These are phyloP conservation scores for Phoma sp. DNA, from an alignment of 2,329 filamentous ascomycete species.

Conservation along the genomic window DNA sequence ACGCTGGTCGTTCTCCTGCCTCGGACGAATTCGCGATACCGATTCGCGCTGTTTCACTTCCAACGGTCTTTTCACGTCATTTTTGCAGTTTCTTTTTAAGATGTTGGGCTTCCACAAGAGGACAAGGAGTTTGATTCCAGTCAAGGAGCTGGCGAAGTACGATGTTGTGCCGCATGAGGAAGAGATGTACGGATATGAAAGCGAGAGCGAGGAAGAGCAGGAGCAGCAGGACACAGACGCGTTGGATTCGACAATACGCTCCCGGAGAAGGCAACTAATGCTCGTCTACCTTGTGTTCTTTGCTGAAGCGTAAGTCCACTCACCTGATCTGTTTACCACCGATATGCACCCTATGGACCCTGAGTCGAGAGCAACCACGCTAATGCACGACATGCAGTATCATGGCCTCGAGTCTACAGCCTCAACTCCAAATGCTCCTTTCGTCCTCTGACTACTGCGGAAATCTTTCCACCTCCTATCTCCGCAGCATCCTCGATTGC, in stretches of 20 bases:
- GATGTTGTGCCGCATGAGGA: conserved; percentile 47
- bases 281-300: conserved; percentile 57
- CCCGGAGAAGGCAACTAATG: conserved; percentile 46
- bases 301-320: conserved; percentile 53
- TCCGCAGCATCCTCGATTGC: conserved; percentile 57
- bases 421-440: conserved; percentile 56
- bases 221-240: conserved; percentile 31
- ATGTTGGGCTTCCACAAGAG: conserved; percentile 56
- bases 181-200: conserved; percentile 31
- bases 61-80: conserved; percentile 2
- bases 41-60: conserved; percentile 12
- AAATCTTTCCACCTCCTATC: conserved; percentile 55
- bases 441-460: conserved; percentile 55
- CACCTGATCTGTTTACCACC: background rate
- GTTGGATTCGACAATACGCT: conserved; percentile 19
- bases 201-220: conserved; percentile 39
- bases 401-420: conserved; percentile 58
- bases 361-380: conserved; percentile 18
- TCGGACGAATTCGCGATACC: conserved; percentile 12
- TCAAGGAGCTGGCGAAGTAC: conserved; percentile 52
- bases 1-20: conserved; percentile 17
- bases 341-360: conserved; percentile 2
- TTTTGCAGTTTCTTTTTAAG: conserved; percentile 1
- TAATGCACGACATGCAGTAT: conserved; percentile 42
- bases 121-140: conserved; percentile 53